Conservation (phyloP, 441 rosid species). For the Lepidium campestre region DNA sequence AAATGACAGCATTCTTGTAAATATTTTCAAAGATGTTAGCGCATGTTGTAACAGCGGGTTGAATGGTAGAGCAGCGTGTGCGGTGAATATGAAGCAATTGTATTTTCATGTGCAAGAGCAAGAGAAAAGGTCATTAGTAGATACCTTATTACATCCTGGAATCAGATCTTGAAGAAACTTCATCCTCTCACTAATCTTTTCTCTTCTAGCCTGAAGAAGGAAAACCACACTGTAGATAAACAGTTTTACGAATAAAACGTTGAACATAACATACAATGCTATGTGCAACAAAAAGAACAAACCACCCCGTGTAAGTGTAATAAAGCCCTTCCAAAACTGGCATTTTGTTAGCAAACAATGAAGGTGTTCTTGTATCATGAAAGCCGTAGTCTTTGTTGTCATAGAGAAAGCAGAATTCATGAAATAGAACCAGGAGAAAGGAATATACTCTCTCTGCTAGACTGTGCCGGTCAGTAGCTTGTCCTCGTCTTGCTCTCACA, state of each 20-base stretch:
- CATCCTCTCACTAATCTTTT: slow-evolving; percentile 87
- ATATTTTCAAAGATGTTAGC: background rate
- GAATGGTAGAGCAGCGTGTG: background rate
- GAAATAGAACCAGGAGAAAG: background rate
- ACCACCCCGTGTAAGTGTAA: background rate
- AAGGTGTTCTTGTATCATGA: background rate
- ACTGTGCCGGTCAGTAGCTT: slow-evolving; percentile 70
- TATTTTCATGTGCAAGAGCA: background rate
- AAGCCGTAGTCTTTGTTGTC: background rate
- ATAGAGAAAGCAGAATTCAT: background rate
- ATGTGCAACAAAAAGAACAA: background rate
- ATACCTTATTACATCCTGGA: slow-evolving; percentile 75
- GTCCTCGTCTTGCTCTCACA: slow-evolving; percentile 68
- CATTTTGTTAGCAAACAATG: background rate
- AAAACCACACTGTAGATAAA: background rate
- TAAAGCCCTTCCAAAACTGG: background rate
- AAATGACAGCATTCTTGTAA: background rate
- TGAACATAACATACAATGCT: background rate
- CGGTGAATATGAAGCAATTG: background rate
- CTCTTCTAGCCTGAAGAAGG: slow-evolving; percentile 58
- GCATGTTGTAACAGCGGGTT: background rate
- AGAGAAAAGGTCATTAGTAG: background rate
- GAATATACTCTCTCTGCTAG: slow-evolving; percentile 58
- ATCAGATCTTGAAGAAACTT: slow-evolving; percentile 73
- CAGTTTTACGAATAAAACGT: background rate